Percentiles rank a stretch among this genome's conserved stretches.
phyloP scores from a whole-genome alignment of 2,329 filamentous ascomycete genomes.

The Aspergillus ochraceoroseus region DNA sequence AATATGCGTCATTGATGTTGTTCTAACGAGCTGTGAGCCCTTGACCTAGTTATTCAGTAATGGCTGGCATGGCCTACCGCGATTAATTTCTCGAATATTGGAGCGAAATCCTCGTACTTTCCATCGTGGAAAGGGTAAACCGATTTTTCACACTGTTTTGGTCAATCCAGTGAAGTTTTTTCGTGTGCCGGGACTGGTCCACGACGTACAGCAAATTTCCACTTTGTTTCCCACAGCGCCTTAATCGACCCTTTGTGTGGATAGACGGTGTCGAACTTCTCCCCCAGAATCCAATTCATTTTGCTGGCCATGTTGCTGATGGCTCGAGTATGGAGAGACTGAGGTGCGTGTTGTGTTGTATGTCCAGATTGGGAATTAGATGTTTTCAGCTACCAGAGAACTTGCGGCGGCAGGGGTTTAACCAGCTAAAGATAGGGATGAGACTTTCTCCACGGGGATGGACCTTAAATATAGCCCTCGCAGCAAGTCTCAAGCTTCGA shows the following conservation, averaged over 20 bases:
- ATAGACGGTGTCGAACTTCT: constrained; percentile 46
- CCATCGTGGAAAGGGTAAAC: constrained; percentile 74
- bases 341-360: too few relatives aligned
- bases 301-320: constrained; percentile 13
- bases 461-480: too few relatives aligned
- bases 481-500: too few relatives aligned
- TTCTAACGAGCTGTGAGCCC: constrained; percentile 42
- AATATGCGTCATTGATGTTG: constrained; percentile 61
- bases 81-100: constrained; percentile 61
- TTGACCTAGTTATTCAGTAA: too few relatives aligned
- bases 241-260: constrained; percentile 58
- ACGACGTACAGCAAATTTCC: constrained; percentile 59
- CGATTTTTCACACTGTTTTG: constrained; percentile 51
- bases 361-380: too few relatives aligned
- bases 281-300: constrained; percentile 39
- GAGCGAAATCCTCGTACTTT: constrained; percentile 62
- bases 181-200: background rate
- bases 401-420: too few relatives aligned
- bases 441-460: too few relatives aligned
- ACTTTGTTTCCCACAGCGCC: constrained; percentile 70
- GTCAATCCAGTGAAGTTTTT: background rate
- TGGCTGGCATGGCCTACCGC: too few relatives aligned
- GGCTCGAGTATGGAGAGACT: background rate
- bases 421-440: too few relatives aligned
- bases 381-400: too few relatives aligned